Percentiles rank a stretch among this genome's conserved stretches.
These are phyloP conservation scores for Fusarium xylarioides DNA, from an alignment of 2,329 filamentous ascomycete genomes.

Conservation along the genomic window DNA sequence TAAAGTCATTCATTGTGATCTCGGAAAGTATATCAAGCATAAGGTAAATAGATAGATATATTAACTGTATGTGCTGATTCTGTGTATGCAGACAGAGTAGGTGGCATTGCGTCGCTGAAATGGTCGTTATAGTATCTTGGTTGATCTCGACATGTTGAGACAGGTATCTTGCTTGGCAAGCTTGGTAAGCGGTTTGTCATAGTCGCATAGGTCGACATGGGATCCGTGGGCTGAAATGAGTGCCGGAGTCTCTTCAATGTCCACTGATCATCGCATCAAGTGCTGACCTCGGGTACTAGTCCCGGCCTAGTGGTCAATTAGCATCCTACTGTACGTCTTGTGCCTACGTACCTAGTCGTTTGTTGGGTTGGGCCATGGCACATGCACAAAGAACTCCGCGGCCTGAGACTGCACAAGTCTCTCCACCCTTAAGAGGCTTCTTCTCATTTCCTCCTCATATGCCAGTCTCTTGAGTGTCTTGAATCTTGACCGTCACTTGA, in stretches of 20 bases:
- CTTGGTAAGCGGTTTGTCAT: constrained; percentile 1
- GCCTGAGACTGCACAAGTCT: constrained; percentile 1
- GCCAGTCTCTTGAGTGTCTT: neutral
- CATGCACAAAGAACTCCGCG: constrained; percentile 8
- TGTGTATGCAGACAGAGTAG: neutral
- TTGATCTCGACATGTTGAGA: neutral
- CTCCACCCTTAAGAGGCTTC: constrained; percentile 18
- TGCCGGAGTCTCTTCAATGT: constrained; percentile 7
- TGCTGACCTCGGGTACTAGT: constrained; percentile 26
- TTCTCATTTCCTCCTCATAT: constrained; percentile 19
- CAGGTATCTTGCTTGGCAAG: constrained; percentile 4
- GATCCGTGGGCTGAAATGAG: constrained; percentile 22
- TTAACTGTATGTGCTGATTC: neutral
- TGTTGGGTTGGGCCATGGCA: neutral
- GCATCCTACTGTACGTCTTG: constrained; percentile 8
- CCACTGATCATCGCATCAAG: constrained; percentile 32
- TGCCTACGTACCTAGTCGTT: neutral
- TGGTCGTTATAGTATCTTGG: neutral
- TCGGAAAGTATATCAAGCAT: neutral
- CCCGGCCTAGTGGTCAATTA: constrained; percentile 22
- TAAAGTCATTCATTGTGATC: neutral
- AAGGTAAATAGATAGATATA: neutral
- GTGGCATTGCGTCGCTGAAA: neutral
- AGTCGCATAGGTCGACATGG: constrained; percentile 11
- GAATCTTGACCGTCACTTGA: neutral